Evolutionary conservation across 2,329 filamentous ascomycete genomes (phyloP), one percentile per base, ranked within the genome.

Genomic region (Biscogniauxia sp.): DNA sequence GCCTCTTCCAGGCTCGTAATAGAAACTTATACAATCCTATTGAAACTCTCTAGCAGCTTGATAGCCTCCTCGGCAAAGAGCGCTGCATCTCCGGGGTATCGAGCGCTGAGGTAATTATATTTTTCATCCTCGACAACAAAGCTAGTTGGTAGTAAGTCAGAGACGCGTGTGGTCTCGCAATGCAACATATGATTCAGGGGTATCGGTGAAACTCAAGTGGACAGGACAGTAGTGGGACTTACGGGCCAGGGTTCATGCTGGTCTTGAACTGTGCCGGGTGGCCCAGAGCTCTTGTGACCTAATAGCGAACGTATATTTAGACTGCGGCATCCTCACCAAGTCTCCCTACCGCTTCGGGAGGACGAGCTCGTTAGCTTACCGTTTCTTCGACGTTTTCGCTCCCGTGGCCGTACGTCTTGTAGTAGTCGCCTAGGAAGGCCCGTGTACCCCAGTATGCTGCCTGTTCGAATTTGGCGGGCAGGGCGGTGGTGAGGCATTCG

Each of bases 381-480:
- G 76, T 75, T 5, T 74, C 72, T 64, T 84, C 79, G 3, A 82
- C 79, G 61, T 79, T 75, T 37, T 80, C 79, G 61, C 78, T 82
- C 0, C 80, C 77, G 2, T 77, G 77, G 0, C 82, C 82, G 58
- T 82, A 84, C 2, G 82, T 84, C 76, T 84, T 84, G 69, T 84
- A 84, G 64, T 84, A 84, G 58, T 84, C 82, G 2, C 82, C 82
- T 13, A 84, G 68, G 51, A 82, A 79, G 1, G 73, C 69, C 45
- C 79, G 72, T 2, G 82, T 84, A 3, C 76, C 74, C 76, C 80
- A 82, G 61, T 78, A 84, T 1, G 79, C 79, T 19, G 74, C 56
- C 62, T 80, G 77, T 68, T 84, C 82, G 67, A 83, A 82, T 23
- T 74, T 69, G 0, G 75, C 75, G 0, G 81, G 82, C 52, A 84